These are phyloP conservation scores for Candida nonsorbophila DNA, from an alignment of 805 yeast genomes.

Conservation along the genomic window DNA sequence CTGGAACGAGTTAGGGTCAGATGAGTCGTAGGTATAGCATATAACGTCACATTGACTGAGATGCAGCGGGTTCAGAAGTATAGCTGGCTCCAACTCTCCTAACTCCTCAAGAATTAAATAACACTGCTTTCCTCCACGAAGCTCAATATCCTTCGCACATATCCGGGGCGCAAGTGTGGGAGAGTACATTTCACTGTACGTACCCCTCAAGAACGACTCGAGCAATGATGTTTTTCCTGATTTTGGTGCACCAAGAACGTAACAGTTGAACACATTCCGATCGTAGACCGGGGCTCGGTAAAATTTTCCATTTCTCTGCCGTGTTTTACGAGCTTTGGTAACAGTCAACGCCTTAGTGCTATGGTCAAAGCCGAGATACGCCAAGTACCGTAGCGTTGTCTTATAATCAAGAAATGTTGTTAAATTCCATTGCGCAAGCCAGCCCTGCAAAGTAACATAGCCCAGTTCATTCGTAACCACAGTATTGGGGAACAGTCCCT, in stretches of 20 bases:
- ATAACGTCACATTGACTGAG: slow-evolving; percentile 86
- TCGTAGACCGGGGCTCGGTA: slow-evolving; percentile 71
- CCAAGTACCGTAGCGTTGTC: slow-evolving; percentile 82
- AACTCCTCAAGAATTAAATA: slow-evolving; percentile 86
- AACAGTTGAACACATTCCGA: slow-evolving; percentile 89
- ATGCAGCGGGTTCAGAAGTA: slow-evolving; percentile 62
- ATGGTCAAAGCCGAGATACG: slow-evolving; percentile 82
- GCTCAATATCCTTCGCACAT: slow-evolving; percentile 88
- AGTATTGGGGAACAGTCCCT: slow-evolving; percentile 77
- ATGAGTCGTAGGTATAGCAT: slow-evolving; percentile 86
- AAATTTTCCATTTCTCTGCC: slow-evolving; percentile 57
- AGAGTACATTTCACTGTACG: slow-evolving; percentile 62
- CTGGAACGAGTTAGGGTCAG: slow-evolving; percentile 93
- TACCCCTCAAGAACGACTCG: slow-evolving; percentile 75
- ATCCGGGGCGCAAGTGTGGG: slow-evolving; percentile 80
- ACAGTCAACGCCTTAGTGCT: slow-evolving; percentile 48
- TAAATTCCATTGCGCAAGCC: slow-evolving; percentile 99
- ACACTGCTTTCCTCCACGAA: slow-evolving; percentile 93
- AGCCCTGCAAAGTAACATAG: slow-evolving; percentile 88
- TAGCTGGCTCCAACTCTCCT: slow-evolving; percentile 81
- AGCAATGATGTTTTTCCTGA: slow-evolving; percentile 85
- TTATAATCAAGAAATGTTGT: slow-evolving; percentile 82
- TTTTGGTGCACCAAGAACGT: slow-evolving; percentile 76
- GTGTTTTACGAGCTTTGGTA: slow-evolving; percentile 71
- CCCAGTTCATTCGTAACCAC: slow-evolving; percentile 91